Evolutionary conservation across 2,329 filamentous ascomycete genomes (phyloP).

Genomic region (Fusarium virguliforme): DNA sequence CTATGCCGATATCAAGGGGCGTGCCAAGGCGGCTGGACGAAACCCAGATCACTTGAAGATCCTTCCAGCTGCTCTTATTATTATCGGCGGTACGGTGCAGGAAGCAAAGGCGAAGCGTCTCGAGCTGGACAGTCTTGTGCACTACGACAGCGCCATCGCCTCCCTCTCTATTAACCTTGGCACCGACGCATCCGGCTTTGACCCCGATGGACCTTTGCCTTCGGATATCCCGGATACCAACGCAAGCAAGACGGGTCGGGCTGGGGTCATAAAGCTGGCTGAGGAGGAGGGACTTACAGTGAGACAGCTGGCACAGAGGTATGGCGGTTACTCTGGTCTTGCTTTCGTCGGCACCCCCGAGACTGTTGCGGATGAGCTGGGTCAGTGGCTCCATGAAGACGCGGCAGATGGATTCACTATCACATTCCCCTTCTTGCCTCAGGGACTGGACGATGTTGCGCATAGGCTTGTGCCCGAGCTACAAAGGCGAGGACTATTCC

Average conservation of each 20-base stretch:
- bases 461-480: constrained; percentile 66
- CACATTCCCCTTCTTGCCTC: constrained; percentile 65
- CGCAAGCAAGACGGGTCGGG: constrained; percentile 67
- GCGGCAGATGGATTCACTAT: constrained; percentile 69
- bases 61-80: constrained; percentile 66
- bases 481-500: constrained; percentile 66
- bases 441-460: constrained; percentile 66
- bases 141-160: constrained; percentile 69
- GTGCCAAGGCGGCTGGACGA: constrained; percentile 63
- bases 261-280: constrained; percentile 62
- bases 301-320: constrained; percentile 66
- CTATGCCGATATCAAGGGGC: constrained; percentile 68
- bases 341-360: constrained; percentile 67
- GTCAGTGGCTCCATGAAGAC: constrained; percentile 63
- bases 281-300: constrained; percentile 64
- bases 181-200: constrained; percentile 63
- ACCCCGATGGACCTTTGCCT: constrained; percentile 66
- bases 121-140: constrained; percentile 66
- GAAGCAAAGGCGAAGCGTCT: constrained; percentile 66
- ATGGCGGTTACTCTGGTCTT: constrained; percentile 66
- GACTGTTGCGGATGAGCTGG: constrained; percentile 66
- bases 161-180: constrained; percentile 67
- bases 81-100: constrained; percentile 65
- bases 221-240: constrained; percentile 68
- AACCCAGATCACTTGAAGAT: constrained; percentile 65